Evolutionary conservation across 2,329 filamentous ascomycete genomes (phyloP), one percentile per base, ranked within the genome.

Genomic region (Sordariomycetes sp.): DNA sequence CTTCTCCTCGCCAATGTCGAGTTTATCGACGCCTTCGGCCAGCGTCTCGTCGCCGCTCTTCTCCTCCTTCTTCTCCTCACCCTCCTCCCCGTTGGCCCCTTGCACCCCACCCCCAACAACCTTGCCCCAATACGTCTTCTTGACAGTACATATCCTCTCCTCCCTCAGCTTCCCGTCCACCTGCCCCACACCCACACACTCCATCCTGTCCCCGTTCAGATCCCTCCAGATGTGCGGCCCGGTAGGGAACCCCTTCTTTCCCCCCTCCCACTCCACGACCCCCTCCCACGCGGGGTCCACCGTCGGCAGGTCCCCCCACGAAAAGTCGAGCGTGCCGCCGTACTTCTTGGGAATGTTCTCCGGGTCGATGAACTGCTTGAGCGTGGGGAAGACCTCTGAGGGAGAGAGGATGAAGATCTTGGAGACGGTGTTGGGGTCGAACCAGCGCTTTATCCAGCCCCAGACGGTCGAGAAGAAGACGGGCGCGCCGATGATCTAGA

Each of bases 361-460:
- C 0, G 81, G 77, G 56, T 95, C 87, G 67, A 97, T 90, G 72
- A 92, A 96, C 57, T 82, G 76, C 62, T 85, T 80, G 28, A 97
- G 81, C 1, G 89, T 92, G 17, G 85, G 75, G 63, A 85, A 80
- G 56, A 95, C 86, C 70, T 95, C 89, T 57, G 80, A 67, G 10
- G 82, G 75, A 53, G 78, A 78, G 57, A 97, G 81, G 64, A 97
- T 94, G 70, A 95, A 96, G 69, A 97, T 96, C 75, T 97, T 97
- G 65, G 89, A 94, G 2, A 90, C 89, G 36, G 92, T 96, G 61
- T 90, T 90, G 7, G 91, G 91, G 72, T 91, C 87, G 66, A 96
- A 96, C 90, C 91, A 96, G 66, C 87, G 86, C 77, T 95, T 95
- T 72, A 95, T 81, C 90, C 90, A 96, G 62, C 88, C 84, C 91